These are phyloP conservation scores for Stemphylium vesicarium DNA, from an alignment of 2,329 filamentous ascomycete genomes.

Conservation along the genomic window DNA sequence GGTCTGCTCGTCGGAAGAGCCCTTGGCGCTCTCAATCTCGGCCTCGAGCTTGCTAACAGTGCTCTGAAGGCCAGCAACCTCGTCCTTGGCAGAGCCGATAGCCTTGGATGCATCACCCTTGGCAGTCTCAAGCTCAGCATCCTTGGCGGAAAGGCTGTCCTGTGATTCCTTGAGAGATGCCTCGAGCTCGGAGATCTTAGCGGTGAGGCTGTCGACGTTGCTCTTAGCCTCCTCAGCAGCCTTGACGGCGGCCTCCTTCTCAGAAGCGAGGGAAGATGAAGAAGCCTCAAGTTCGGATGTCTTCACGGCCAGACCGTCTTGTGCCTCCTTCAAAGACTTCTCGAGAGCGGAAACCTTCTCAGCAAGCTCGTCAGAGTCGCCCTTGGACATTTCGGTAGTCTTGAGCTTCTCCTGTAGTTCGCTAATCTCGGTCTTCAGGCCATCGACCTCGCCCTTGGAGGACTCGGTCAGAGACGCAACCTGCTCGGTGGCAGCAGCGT, in stretches of 20 bases:
- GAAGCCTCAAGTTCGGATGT: slow-evolving; percentile 29
- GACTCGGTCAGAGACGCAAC: slow-evolving; percentile 25
- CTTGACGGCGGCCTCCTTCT: slow-evolving; percentile 31
- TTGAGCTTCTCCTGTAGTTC: slow-evolving; percentile 35
- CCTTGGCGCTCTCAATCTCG: slow-evolving; percentile 23
- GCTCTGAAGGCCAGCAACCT: slow-evolving; percentile 28
- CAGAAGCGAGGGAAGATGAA: slow-evolving; percentile 25
- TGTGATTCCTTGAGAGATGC: slow-evolving; percentile 30
- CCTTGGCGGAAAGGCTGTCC: slow-evolving; percentile 29
- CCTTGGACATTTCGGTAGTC: slow-evolving; percentile 31
- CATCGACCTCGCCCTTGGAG: slow-evolving; percentile 30
- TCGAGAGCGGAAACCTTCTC: slow-evolving; percentile 38
- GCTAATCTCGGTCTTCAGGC: slow-evolving; percentile 30
- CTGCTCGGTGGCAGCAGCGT: slow-evolving; percentile 19
- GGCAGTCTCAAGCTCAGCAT: slow-evolving; percentile 26
- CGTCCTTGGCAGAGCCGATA: slow-evolving; percentile 28
- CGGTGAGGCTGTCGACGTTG: slow-evolving; percentile 28
- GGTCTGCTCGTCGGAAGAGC: slow-evolving; percentile 20
- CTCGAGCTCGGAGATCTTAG: slow-evolving; percentile 38
- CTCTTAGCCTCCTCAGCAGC: slow-evolving; percentile 33
- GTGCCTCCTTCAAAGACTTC: slow-evolving; percentile 33
- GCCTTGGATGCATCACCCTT: slow-evolving; percentile 24
- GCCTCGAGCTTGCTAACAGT: slow-evolving; percentile 38
- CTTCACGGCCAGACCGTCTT: slow-evolving; percentile 32
- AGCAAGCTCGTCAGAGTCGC: slow-evolving; percentile 33